Evolutionary conservation across 169 alveolate species (phyloP), one percentile per base, ranked within the genome.

Genomic region (Miamiensis avidus): DNA sequence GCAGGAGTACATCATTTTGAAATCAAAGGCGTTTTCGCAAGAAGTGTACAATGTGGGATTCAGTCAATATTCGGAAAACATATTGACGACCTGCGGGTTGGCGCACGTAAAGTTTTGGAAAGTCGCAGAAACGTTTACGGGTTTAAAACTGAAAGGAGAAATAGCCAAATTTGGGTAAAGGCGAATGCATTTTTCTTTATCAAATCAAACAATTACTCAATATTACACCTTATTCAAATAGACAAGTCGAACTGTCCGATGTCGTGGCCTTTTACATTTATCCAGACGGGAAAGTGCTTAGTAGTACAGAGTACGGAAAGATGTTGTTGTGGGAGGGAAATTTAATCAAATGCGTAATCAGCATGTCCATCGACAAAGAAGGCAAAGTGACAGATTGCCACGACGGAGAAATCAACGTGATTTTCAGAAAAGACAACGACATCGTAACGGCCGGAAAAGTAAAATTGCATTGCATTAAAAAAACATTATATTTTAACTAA

Each of bases 21-120:
- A 95, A 81, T 95, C 98, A 32, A 97, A 97, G 85, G 99, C 99
- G 0, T 95, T 96, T 86, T 95, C 98, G 15, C 96, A 97, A 81
- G 99, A 97, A 88, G 97, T 86, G 0, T 86, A 86, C 28, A 79
- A 76, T 74, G 87, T 86, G 27, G 34, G 75, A 29, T 86, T 86
- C 88, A 82, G 93, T 29, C 92, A 93, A 74, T 86, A 91, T 79
- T 81, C 78, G 79, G 86, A 69, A n/a, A 79, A 86, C 31, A 28
- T 78, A 32, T 65, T 86, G 26, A 32, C 81, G 16, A 94, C 99
- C 1, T 82, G 94, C 76, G 99, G 99, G 64, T 93, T 94, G 88
- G 99, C 98, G 29, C 99, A 97, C 87, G 95, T 97, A 64, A 93
- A 97, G 89, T 97, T 97, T 88, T 97, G 99, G 99, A 97, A 95